A percentile compares a stretch with the other conserved stretches of the same genome.
Conservation (phyloP, 2,329 filamentous ascomycete species). For the Geosmithia flava region DNA sequence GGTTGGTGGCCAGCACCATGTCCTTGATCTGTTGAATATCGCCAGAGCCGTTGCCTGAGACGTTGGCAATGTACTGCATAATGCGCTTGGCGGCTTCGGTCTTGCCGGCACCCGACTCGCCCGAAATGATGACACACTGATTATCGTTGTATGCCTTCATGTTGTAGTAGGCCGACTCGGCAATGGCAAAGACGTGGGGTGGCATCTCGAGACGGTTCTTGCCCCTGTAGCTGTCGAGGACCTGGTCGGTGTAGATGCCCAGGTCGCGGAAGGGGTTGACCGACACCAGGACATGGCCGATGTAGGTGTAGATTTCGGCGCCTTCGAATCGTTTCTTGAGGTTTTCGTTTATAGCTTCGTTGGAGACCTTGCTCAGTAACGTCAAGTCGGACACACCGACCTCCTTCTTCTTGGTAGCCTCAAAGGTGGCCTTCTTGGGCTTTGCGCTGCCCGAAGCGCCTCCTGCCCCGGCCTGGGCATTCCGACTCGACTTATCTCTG, state of each 20-base stretch:
- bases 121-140: slow-evolving; percentile 98
- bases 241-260: slow-evolving; percentile 93
- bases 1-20: slow-evolving; percentile 98
- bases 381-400: slow-evolving; percentile 97
- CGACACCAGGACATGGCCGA: slow-evolving; percentile 97
- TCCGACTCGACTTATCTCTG: slow-evolving; percentile 23
- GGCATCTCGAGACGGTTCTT: slow-evolving; percentile 95
- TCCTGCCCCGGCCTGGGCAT: slow-evolving; percentile 25
- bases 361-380: slow-evolving; percentile 94
- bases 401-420: slow-evolving; percentile 97
- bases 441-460: slow-evolving; percentile 36
- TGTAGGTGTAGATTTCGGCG: slow-evolving; percentile 98
- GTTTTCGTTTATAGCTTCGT: slow-evolving; percentile 99
- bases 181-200: slow-evolving; percentile 94
- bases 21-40: slow-evolving; percentile 97
- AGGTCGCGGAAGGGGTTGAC: slow-evolving; percentile 97
- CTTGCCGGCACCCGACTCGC: slow-evolving; percentile 95
- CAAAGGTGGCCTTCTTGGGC: slow-evolving; percentile 92
- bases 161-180: slow-evolving; percentile 95
- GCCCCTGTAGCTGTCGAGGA: slow-evolving; percentile 86
- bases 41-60: slow-evolving; percentile 73
- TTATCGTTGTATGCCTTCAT: slow-evolving; percentile 99
- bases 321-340: slow-evolving; percentile 96
- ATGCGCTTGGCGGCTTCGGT: slow-evolving; percentile 97
- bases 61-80: slow-evolving; percentile 99